Base-by-base conservation (phyloP, 345 rosid genomes). In the Brassica nigra region DNA sequence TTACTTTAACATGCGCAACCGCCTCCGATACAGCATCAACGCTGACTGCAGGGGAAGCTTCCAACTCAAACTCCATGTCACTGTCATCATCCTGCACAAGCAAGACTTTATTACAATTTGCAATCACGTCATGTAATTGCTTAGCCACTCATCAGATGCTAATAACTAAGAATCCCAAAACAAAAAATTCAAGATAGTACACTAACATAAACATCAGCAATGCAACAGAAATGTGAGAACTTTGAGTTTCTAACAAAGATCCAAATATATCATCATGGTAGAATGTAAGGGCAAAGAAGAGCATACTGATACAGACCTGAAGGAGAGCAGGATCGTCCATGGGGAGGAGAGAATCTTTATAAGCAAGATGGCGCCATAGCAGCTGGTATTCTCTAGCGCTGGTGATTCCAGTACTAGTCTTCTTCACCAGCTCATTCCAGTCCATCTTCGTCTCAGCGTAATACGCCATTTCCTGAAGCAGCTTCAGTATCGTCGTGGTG, bases 311-410 rank as follows among this genome's bases (percentile, higher is more conserved):
- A 79, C 85, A 61, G 7, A 95, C 99, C 90, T 82, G 75, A 82
- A 89, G 90, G 49, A 80, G 83, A 71, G 89, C 82, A 64, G 69
- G 87, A 55, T 88, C 87, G 16, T 86, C 95, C 11, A 84, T 78
- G 20, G 90, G 91, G 2, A 67, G 71, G 71, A 95, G 83, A 7
- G 82, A 8, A 6, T 86, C 78, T 1, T 86, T 78, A 83, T 95
- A 95, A 16, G 99, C 97, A 79, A 95, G 86, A 82, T 95, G 97
- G 30, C 99, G 85, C 99, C 99, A 95, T 14, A 95, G 78, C 91
- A 92, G 86, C 83, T 86, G 97, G 79, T 87, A 90, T 68, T 92
- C 97, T 76, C 93, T 87, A 33, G 91, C 88, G 81, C 73, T 86
- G 12, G 93, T 82, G 68, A 92, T 92, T 29, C 95, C 95, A 62